A percentile compares a stretch with the other conserved stretches of the same genome.
Evolutionary conservation across 2,329 filamentous ascomycete species (phyloP).

Genomic region (Monilinia polystroma): DNA sequence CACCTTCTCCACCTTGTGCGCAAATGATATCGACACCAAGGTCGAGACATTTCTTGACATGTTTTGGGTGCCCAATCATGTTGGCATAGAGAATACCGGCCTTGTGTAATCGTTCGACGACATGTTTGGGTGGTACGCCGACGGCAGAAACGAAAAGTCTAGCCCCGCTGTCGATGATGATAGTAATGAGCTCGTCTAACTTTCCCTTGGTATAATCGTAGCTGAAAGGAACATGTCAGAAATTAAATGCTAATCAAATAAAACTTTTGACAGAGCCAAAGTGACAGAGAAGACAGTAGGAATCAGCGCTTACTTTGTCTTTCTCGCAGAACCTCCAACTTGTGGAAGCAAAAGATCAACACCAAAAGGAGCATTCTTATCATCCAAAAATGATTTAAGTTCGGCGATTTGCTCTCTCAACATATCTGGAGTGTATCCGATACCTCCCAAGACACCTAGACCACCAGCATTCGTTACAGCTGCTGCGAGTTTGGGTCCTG

Average conservation of each 20-base stretch:
- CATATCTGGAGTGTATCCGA: slow-evolving; percentile 97
- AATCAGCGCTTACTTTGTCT: slow-evolving; percentile 71
- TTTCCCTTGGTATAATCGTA: slow-evolving; percentile 99
- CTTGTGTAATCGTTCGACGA: slow-evolving; percentile 88
- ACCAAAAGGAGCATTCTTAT: slow-evolving; percentile 94
- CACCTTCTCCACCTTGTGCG: slow-evolving; percentile 96
- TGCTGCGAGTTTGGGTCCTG: slow-evolving; percentile 91
- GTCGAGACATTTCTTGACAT: slow-evolving; percentile 93
- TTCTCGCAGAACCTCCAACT: slow-evolving; percentile 88
- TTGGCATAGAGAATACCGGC: slow-evolving; percentile 96
- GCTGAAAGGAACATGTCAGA: slow-evolving; percentile 51
- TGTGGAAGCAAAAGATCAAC: slow-evolving; percentile 92
- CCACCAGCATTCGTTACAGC: slow-evolving; percentile 97
- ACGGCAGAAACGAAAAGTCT: slow-evolving; percentile 96
- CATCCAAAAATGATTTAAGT: slow-evolving; percentile 80
- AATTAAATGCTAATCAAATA: slow-evolving; percentile 27
- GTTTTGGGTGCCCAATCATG: slow-evolving; percentile 99
- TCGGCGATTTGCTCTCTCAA: slow-evolving; percentile 91
- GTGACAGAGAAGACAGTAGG: slow-evolving; percentile 19
- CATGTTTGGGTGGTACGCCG: slow-evolving; percentile 82
- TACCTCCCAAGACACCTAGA: slow-evolving; percentile 92
- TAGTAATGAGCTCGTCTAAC: slow-evolving; percentile 83
- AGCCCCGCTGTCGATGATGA: slow-evolving; percentile 88
- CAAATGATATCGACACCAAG: slow-evolving; percentile 95
- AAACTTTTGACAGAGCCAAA: neutral